These are phyloP conservation scores for Tulasnella sp. DNA, from an alignment of 768 basidiomycete genomes.

Conservation along the genomic window DNA sequence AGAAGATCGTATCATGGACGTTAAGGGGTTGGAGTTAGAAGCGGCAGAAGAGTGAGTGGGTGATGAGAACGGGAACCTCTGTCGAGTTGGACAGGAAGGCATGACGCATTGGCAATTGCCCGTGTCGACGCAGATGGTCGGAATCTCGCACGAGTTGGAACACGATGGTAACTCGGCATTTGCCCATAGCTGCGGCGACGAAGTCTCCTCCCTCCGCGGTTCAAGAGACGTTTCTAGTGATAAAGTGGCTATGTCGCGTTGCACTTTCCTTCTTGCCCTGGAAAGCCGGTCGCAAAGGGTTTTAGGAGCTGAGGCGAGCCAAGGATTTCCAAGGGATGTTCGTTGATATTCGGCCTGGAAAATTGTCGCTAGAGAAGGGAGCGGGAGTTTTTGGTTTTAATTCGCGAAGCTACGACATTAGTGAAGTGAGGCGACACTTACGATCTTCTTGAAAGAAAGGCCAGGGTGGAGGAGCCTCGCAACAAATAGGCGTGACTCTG, in stretches of 20 bases:
- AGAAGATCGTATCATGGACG: conserved; percentile 32
- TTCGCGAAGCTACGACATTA: not conserved
- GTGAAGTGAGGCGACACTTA: not conserved
- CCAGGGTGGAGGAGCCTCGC: conserved; percentile 37
- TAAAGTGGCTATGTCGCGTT: conserved; percentile 22
- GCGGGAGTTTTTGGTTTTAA: too few species aligned
- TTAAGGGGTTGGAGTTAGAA: conserved; percentile 11
- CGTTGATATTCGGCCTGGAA: conserved; percentile 38
- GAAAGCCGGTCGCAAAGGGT: conserved; percentile 24
- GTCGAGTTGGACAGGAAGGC: conserved; percentile 34
- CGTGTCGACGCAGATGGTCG: conserved; percentile 39
- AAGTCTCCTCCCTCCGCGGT: conserved; percentile 19
- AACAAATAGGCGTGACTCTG: conserved; percentile 38
- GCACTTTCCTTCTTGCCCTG: conserved; percentile 7
- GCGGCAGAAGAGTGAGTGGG: not conserved
- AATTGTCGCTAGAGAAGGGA: conserved; percentile 32
- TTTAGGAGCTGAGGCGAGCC: conserved; percentile 9
- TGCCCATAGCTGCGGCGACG: conserved; percentile 33
- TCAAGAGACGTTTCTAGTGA: conserved; percentile 7
- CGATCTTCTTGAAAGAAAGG: conserved; percentile 39
- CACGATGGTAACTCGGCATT: conserved; percentile 37
- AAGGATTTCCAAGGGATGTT: conserved; percentile 34
- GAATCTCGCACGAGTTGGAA: conserved; percentile 39
- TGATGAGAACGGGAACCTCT: not conserved
- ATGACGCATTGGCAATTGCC: conserved; percentile 39